Evolutionary conservation across 345 rosid species (phyloP).

Genomic region (Populus deltoides): DNA sequence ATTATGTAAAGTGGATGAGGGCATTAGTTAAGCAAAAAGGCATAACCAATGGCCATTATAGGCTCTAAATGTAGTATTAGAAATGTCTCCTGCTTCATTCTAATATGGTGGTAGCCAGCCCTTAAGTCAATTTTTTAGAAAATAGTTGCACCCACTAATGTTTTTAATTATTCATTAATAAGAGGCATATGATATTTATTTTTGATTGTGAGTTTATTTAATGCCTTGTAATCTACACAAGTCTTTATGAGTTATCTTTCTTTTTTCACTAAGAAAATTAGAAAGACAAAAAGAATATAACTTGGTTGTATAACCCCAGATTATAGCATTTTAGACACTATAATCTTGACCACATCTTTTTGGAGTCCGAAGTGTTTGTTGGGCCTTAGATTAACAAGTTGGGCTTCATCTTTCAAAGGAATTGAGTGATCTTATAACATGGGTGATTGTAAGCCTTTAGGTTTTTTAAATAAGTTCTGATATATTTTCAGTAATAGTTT

Average conservation of each 20-base stretch:
- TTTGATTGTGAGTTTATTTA: not conserved
- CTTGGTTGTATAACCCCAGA: no score
- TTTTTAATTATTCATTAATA: not conserved
- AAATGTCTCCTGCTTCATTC: not conserved
- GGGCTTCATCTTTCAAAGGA: no score
- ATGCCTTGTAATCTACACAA: not conserved
- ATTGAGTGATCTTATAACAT: no score
- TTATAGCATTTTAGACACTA: no score
- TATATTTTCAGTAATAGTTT: no score
- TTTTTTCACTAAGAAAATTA: not conserved
- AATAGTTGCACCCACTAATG: not conserved
- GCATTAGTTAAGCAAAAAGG: not conserved
- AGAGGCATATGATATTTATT: not conserved
- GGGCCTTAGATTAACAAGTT: no score
- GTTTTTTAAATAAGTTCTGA: no score
- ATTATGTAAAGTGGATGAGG: not conserved
- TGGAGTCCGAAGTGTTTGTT: no score
- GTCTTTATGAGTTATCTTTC: not conserved
- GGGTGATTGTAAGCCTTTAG: no score
- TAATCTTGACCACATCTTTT: no score
- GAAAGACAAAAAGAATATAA: no score
- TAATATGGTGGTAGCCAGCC: not conserved
- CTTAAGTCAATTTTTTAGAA: not conserved
- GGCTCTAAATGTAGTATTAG: not conserved
- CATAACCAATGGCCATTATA: not conserved